These are phyloP conservation scores for Rhodotorula paludigena DNA, from an alignment of 768 basidiomycete genomes.

Conservation along the genomic window DNA sequence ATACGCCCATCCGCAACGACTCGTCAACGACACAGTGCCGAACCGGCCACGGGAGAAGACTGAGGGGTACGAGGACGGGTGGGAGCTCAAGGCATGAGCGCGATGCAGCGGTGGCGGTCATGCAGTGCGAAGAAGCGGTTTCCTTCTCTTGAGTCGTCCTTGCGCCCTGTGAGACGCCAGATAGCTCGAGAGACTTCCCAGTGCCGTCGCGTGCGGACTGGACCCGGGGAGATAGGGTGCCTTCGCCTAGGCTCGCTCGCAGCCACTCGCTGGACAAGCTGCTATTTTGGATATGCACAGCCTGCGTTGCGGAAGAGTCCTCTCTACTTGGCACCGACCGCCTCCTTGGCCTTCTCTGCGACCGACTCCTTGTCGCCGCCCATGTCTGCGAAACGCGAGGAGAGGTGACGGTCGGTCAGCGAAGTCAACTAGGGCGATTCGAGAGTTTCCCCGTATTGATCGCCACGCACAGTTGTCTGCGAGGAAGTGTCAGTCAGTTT, in stretches of 20 bases:
- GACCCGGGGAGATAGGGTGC: too few species aligned
- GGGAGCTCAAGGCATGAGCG: constrained; percentile 28
- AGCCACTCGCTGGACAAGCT: too few species aligned
- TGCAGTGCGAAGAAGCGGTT: too few species aligned
- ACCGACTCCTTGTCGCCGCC: constrained; percentile 12
- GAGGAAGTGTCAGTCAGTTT: neutral
- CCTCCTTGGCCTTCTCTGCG: constrained; percentile 29
- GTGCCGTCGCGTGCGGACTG: too few species aligned
- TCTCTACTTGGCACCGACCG: constrained; percentile 1
- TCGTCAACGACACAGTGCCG: constrained; percentile 23
- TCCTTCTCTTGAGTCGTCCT: too few species aligned
- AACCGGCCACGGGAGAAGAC: constrained; percentile 37
- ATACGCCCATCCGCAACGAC: neutral
- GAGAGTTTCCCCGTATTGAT: too few species aligned
- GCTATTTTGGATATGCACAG: too few species aligned
- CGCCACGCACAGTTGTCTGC: constrained; percentile 34
- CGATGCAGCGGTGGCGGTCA: too few species aligned
- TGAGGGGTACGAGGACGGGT: constrained; percentile 43
- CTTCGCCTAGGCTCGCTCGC: too few species aligned
- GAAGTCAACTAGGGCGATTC: neutral
- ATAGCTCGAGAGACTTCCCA: too few species aligned
- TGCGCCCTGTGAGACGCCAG: too few species aligned
- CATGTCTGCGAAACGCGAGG: neutral
- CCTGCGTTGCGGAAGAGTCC: too few species aligned
- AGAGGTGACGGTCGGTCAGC: neutral